These are phyloP conservation scores for Pichia sp. DNA, from an alignment of 1,139 yeast species.

Conservation along the genomic window DNA sequence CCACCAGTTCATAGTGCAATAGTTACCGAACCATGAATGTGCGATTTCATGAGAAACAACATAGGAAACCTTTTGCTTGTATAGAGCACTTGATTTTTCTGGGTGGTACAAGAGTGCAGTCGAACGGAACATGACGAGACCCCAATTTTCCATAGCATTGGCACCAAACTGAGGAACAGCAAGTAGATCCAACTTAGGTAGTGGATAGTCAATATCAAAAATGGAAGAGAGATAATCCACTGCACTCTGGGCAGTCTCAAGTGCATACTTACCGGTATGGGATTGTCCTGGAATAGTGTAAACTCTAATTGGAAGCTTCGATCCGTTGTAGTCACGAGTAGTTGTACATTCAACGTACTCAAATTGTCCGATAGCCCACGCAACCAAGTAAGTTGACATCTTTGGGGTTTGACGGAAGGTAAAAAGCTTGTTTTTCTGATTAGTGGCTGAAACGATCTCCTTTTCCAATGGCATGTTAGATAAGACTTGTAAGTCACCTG, in stretches of 20 bases:
- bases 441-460: conserved; percentile 34
- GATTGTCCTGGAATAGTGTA: conserved; percentile 53
- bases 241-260: conserved; percentile 48
- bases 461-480: conserved; percentile 75
- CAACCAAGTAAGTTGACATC: conserved; percentile 54
- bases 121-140: conserved; percentile 51
- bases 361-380: conserved; percentile 57
- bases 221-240: conserved; percentile 48
- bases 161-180: conserved; percentile 57
- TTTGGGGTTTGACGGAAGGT: conserved; percentile 44
- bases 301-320: conserved; percentile 49
- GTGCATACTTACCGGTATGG: conserved; percentile 46
- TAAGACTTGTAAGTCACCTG: conserved; percentile 57
- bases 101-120: conserved; percentile 51
- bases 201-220: conserved; percentile 55
- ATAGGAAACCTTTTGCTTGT: conserved; percentile 51
- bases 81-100: conserved; percentile 40
- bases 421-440: conserved; percentile 12
- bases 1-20: conserved; percentile 64
- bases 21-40: conserved; percentile 64
- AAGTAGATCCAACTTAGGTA: conserved; percentile 54
- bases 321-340: conserved; percentile 31
- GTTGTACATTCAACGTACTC: conserved; percentile 46
- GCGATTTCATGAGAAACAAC: conserved; percentile 60
- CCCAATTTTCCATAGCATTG: conserved; percentile 63